Evolutionary conservation across 2,329 filamentous ascomycete genomes (phyloP), one percentile per base, ranked within the genome.

Genomic region (Botrytis hyacinthi): DNA sequence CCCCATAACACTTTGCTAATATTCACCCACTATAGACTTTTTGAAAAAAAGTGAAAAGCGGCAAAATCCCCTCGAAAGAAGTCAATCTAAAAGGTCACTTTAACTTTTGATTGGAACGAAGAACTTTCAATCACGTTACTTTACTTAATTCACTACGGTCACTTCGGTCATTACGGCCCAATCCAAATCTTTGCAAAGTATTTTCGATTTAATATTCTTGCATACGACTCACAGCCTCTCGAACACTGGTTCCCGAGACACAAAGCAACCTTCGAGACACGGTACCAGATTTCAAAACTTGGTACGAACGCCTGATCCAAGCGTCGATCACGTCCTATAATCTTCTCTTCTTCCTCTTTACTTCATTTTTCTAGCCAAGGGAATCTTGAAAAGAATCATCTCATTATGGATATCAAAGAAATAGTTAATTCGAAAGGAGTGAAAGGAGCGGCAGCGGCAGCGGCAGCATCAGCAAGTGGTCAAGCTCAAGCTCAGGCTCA

Each of bases 371-470:
- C 32, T 44, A 51, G 44, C 69, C 54, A 70, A 68, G 48, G n/a
- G n/a, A 57, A 57, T 57, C n/a, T 29, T 57, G 32, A 51, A 59
- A 71, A 18, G n/a, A 68, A 44, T 44, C 61, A 63, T 65, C 67
- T 63, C 72, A 76, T 67, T 51, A 82, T 82, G 81, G 81, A 82
- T 63, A 81, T 82, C 74, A 81, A 81, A 70, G 78, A 81, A 69
- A 82, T 82, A 46, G 80, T 82, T 51, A 81, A 82, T 75, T 77
- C 80, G 10, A 81, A 81, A 75, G 80, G 78, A n/a, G 74, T 65
- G 60, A 78, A 78, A 76, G 78, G 74, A n/a, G 78, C 76, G 29
- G 76, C 51, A 4, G 79, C 77, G 2, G 80, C 78, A 6, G 78
- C 78, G 0, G 78, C 77, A 20, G 79, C 77, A 20, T 79, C 78